Evolutionary conservation across 1,284 basidiomycete genomes (phyloP).

Genomic region (Trichosporon ovoides): DNA sequence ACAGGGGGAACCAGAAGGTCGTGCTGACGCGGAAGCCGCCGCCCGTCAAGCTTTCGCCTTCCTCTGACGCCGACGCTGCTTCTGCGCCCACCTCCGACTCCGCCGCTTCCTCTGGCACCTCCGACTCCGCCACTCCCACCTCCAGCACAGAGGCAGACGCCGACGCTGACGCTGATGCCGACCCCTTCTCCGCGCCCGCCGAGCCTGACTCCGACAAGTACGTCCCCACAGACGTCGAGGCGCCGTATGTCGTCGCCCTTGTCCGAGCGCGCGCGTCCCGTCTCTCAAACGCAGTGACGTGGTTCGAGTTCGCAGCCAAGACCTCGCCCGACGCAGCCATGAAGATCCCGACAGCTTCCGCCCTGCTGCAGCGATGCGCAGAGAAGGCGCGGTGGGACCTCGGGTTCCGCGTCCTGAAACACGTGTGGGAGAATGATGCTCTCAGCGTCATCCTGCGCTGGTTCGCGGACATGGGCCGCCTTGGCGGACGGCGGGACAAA

Average conservation of each 20-base stretch:
- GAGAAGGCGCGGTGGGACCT: neutral
- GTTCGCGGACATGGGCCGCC: neutral
- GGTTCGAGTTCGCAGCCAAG: neutral
- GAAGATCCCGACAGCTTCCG: neutral
- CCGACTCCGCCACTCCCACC: too few species aligned
- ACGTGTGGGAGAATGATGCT: neutral
- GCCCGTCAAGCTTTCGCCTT: too few species aligned
- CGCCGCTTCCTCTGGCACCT: too few species aligned
- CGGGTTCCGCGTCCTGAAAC: neutral
- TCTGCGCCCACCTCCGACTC: too few species aligned
- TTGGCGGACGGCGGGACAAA: neutral
- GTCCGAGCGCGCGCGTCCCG: slow-evolving; percentile 6
- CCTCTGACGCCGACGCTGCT: too few species aligned
- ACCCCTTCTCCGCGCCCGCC: neutral
- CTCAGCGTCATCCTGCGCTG: neutral
- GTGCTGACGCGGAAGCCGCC: too few species aligned
- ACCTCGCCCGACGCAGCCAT: neutral
- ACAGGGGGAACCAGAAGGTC: neutral
- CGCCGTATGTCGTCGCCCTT: slow-evolving; percentile 6
- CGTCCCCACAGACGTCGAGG: neutral
- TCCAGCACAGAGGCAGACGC: too few species aligned
- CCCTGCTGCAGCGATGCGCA: slow-evolving; percentile 5
- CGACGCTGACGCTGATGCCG: too few species aligned
- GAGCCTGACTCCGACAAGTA: neutral
- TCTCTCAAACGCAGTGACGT: neutral